These are phyloP conservation scores for Acer saccharum DNA, from an alignment of 345 rosid genomes.

Conservation along the genomic window DNA sequence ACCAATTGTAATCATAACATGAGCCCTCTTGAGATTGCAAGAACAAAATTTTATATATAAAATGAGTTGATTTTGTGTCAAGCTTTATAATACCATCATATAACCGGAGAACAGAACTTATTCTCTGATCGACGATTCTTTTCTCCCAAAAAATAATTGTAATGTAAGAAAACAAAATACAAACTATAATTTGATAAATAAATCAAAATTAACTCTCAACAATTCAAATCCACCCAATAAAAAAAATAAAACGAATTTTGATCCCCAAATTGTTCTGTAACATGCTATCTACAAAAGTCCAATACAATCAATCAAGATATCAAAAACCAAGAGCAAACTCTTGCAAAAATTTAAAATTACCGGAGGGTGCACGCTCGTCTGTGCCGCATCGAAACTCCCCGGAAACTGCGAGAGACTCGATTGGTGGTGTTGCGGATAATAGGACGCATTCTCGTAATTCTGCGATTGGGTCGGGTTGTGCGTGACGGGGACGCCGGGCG, in stretches of 20 bases:
- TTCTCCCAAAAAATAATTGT: too few species aligned
- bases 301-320: background rate
- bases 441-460: constrained; percentile 4
- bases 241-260: background rate
- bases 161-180: too few species aligned
- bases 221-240: background rate
- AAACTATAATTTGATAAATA: too few species aligned
- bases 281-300: background rate
- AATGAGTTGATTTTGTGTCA: background rate
- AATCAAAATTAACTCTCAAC: too few species aligned
- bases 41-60: too few species aligned
- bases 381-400: constrained; percentile 13
- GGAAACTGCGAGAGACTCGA: constrained; percentile 3
- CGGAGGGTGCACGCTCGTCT: constrained; percentile 10
- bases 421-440: constrained; percentile 7
- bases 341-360: constrained; percentile 9
- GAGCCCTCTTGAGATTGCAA: background rate
- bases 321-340: background rate
- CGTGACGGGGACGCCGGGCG: constrained; percentile 28
- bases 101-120: too few species aligned
- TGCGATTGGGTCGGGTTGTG: constrained; percentile 6
- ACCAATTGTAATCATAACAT: background rate
- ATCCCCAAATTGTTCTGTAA: too few species aligned
- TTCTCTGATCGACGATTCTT: background rate
- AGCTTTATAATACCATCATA: background rate